Evolutionary conservation across 2,329 filamentous ascomycete species (phyloP).

Genomic region (Fusarium solani-melongenae): DNA sequence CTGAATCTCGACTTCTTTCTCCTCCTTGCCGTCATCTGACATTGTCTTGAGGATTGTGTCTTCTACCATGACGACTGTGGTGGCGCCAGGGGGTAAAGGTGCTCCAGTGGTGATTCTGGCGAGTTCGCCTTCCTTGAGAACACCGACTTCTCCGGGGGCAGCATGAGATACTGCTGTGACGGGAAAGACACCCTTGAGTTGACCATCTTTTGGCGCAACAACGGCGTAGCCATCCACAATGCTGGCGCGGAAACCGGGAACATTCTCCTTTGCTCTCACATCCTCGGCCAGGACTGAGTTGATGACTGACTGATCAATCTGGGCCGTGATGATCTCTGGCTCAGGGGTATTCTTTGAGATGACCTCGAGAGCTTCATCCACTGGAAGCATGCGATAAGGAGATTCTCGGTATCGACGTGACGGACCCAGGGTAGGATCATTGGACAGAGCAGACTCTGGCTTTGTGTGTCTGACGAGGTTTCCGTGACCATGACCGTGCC

Average conservation of each 20-base stretch:
- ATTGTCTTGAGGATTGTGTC: slow-evolving; percentile 82
- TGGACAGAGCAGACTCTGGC: slow-evolving; percentile 68
- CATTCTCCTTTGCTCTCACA: slow-evolving; percentile 81
- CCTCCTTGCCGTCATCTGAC: slow-evolving; percentile 85
- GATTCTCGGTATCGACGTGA: slow-evolving; percentile 82
- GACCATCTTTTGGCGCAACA: slow-evolving; percentile 70
- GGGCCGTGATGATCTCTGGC: slow-evolving; percentile 65
- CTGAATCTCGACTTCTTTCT: slow-evolving; percentile 87
- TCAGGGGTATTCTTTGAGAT: slow-evolving; percentile 80
- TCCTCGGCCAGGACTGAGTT: slow-evolving; percentile 86
- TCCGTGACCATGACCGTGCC: slow-evolving; percentile 70
- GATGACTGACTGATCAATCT: slow-evolving; percentile 74
- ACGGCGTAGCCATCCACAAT: slow-evolving; percentile 98
- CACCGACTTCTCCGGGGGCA: slow-evolving; percentile 72
- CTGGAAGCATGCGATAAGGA: slow-evolving; percentile 91
- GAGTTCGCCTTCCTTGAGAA: slow-evolving; percentile 78
- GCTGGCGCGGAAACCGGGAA: slow-evolving; percentile 93
- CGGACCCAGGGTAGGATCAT: slow-evolving; percentile 70
- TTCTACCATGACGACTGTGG: slow-evolving; percentile 92
- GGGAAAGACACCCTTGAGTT: slow-evolving; percentile 83
- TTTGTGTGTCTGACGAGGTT: slow-evolving; percentile 79
- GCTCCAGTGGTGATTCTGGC: slow-evolving; percentile 95
- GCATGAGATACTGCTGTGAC: slow-evolving; percentile 91
- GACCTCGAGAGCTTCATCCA: slow-evolving; percentile 80
- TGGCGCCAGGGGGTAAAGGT: slow-evolving; percentile 87